Base-by-base conservation (phyloP, 768 basidiomycete genomes). In the Suillus subaureus region DNA sequence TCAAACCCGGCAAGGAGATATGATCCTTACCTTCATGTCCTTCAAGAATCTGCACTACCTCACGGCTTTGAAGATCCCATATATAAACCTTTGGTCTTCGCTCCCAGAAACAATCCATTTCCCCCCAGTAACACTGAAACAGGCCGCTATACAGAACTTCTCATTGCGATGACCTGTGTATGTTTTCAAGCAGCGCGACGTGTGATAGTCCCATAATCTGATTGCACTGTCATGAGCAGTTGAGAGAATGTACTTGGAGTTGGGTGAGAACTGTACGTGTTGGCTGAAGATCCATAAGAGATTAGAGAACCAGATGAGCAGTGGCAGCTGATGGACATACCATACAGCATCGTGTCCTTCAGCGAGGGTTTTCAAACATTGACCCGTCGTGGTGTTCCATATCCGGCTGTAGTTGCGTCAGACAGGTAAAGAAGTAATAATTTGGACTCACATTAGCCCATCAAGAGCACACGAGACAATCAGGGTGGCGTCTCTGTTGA, bases 171-270 rank as follows among this genome's bases (percentile, higher is more conserved):
- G 95, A 1, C 95, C 94, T 6, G 81, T 82, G 77, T 96, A 95
- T 1, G 96, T 95, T 78, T 98, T 98, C 28, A 99, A 79, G 70
- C 93, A 93, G 63, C 92, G 89, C 0, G 93, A 91, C 0, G 90
- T 91, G 68, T 96, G 93, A 75, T 95, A 97, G 72, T 97, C 94
- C 96, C 97, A 98, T 5, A 99, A 81, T 1, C 97, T 89, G 68
- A 98, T 94, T 0, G 92, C 90, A 65, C 90, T 94, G 73, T 98
- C 96, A 72, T 98, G 91, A 0, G 97, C 93, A 0, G 95, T 93
- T 1, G 95, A 95, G 61, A 99, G 84, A 61, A 99, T 91, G 78
- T 94, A 96, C 78, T 93, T 93, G 8, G 94, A 95, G 72, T 97
- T 97, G 11, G 97, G 97, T 0, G 96, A 96, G 79, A 99, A 98